Base-by-base conservation (phyloP, 2,329 filamentous ascomycete species). In the Fusarium sp. region DNA sequence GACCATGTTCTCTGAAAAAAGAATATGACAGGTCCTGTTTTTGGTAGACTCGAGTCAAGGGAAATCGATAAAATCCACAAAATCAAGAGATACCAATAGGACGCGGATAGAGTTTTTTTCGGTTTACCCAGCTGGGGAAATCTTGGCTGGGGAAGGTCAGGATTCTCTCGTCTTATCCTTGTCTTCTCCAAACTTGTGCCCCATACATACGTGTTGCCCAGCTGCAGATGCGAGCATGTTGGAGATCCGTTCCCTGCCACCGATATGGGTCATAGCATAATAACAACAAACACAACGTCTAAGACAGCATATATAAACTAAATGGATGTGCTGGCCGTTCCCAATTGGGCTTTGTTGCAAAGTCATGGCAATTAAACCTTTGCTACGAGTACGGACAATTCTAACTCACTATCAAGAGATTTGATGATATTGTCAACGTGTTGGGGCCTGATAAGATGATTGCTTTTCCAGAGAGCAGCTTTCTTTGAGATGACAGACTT, bases 41-140 rank as follows among this genome's bases (percentile, higher is more conserved):
- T 48, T 41, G 34, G 28, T 26, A 24, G 20, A 66, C 30, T 39
- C 15, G 22, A 55, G 22, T 45, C 39, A 47, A 56, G 18, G 22
- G 42, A 52, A 45, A 32, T 45, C 45, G 34, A 56, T 15, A n/a
- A 34, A 52, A 41, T n/a, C n/a, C n/a, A 47, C 51, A 51, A 58
- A 28, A 57, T 50, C 24, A 62, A 57, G 52, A 56, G 58, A 56
- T 48, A n/a, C 44, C 41, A 44, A 50, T 61, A 30, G 50, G 17
- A 65, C 52, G 30, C 30, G 28, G 45, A 32, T 32, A 28, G 30
- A 39, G 18, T 34, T 65, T 28, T 36, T 28, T 36, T 54, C 59
- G 59, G 67, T 38, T 56, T 70, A 66, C 67, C 67, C n/a, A 54
- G 42, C 62, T 56, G 41, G 66, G 67, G 38, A 58, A 54, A 42